Evolutionary conservation across 116 monocot genomes (phyloP).

Genomic region (Posidonia oceanica): DNA sequence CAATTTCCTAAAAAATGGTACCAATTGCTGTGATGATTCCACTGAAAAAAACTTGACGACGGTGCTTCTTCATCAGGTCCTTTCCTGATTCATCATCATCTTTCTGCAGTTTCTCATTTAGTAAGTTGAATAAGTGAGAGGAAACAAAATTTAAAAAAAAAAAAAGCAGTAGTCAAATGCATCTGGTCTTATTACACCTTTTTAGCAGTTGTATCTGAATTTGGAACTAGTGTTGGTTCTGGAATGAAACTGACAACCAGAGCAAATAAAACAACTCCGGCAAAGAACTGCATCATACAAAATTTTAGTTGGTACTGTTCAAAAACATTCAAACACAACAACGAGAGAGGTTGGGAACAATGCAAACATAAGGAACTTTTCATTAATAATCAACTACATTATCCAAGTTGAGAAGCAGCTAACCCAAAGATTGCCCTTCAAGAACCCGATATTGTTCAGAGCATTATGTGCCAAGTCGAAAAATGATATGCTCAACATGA

Average conservation of each 20-base stretch:
- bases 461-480: slow-evolving; percentile 97
- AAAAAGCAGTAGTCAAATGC: neutral
- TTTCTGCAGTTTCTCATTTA: slow-evolving; percentile 17
- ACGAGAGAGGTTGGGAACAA: no score
- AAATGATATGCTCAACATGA: slow-evolving; percentile 98
- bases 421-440: slow-evolving; percentile 96
- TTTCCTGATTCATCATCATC: slow-evolving; percentile 69
- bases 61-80: slow-evolving; percentile 76
- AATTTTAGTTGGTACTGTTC: no score
- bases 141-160: neutral
- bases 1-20: slow-evolving; percentile 11
- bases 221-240: slow-evolving; percentile 53
- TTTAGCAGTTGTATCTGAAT: slow-evolving; percentile 15
- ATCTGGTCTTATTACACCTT: slow-evolving; percentile 9
- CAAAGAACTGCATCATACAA: slow-evolving; percentile 55
- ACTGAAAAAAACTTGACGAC: slow-evolving; percentile 83
- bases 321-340: no score
- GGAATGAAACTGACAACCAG: slow-evolving; percentile 74
- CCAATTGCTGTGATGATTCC: slow-evolving; percentile 96
- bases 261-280: slow-evolving; percentile 77
- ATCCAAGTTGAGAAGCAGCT: slow-evolving; percentile 17
- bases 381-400: no score
- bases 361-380: no score
- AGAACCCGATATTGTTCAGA: slow-evolving; percentile 86
- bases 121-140: neutral